Conservation (phyloP, 2,329 filamentous ascomycete species). For the Penicillium palitans region DNA sequence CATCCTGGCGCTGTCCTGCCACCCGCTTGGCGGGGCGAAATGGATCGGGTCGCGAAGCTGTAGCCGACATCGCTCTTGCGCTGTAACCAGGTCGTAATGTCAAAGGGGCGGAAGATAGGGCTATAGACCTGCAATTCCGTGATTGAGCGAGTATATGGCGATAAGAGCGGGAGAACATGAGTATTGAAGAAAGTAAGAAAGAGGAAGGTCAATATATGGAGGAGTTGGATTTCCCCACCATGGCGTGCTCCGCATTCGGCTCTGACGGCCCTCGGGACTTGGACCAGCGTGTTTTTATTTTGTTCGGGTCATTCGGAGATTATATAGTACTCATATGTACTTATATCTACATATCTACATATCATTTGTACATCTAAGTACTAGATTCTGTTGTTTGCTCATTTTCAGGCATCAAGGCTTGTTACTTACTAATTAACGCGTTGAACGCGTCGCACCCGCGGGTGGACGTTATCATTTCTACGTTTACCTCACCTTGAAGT, state of each 20-base stretch:
- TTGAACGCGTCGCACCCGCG: constrained; percentile 1
- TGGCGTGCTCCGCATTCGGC: constrained; percentile 23
- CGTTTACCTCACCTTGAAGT: neutral
- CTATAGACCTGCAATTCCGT: neutral
- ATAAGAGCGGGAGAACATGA: constrained; percentile 8
- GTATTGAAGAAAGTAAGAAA: constrained; percentile 11
- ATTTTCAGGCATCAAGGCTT: constrained; percentile 7
- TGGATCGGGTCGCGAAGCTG: constrained; percentile 39
- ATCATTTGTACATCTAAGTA: neutral
- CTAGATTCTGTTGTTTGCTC: neutral
- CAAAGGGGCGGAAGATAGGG: constrained; percentile 1
- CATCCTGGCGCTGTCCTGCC: constrained; percentile 53
- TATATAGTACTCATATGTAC: neutral
- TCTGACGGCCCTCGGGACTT: neutral
- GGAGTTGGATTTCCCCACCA: constrained; percentile 11
- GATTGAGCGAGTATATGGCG: constrained; percentile 4
- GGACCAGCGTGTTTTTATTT: neutral
- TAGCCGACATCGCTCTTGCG: constrained; percentile 43
- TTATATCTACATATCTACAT: neutral
- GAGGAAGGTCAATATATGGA: constrained; percentile 1
- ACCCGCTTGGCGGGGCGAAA: constrained; percentile 51
- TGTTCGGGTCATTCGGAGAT: neutral
- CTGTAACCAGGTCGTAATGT: constrained; percentile 19
- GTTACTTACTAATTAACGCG: constrained; percentile 6
- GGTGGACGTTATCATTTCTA: neutral